Evolutionary conservation across 2,329 filamentous ascomycete genomes (phyloP), one percentile per base, ranked within the genome.

Genomic region (Ceratocystis cacaofunesta): DNA sequence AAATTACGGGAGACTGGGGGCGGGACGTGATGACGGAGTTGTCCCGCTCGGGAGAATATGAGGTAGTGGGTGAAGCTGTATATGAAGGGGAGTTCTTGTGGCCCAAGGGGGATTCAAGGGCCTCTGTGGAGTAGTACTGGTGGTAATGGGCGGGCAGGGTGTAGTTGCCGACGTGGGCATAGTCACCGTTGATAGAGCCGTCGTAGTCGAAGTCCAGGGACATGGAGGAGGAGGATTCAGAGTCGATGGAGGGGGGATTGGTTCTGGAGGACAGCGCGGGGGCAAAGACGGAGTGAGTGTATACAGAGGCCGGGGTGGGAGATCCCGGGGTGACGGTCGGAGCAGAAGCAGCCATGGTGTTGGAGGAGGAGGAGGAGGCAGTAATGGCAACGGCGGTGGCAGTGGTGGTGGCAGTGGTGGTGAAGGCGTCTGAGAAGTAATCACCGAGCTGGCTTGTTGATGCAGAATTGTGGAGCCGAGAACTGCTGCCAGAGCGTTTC

Each of bases 171-270:
- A 79, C 74, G 52, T 77, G 73, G 65, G 81, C 74, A 63, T 76
- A 72, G 67, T 71, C 67, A 61, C 73, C 64, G 62, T 73, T 72
- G 43, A 61, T 43, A 12, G 70, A 67, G 57, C 80, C 78, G 62
- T 84, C 82, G 70, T 77, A 81, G 67, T 82, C 80, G 60, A 80
- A 82, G 65, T 82, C 80, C 65, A 87, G 75, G 12, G 85, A 87
- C 65, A 86, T 74, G 69, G 77, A 74, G 2, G 83, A 84, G 3
- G 82, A 84, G 10, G 75, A 74, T 60, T 76, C 76, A 15, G 80
- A 81, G 61, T 77, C 78, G 30, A 67, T 43, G 15, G 65, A 67
- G 32, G 65, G 62, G 30, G 65, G 61, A 28, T 66, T 66, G 65
- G 25, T 62, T 43, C 17, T 36, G 10, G 52, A 58, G 28, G 43